These are phyloP conservation scores for Lactifluus echinatus DNA, from an alignment of 768 basidiomycete species.

Conservation along the genomic window DNA sequence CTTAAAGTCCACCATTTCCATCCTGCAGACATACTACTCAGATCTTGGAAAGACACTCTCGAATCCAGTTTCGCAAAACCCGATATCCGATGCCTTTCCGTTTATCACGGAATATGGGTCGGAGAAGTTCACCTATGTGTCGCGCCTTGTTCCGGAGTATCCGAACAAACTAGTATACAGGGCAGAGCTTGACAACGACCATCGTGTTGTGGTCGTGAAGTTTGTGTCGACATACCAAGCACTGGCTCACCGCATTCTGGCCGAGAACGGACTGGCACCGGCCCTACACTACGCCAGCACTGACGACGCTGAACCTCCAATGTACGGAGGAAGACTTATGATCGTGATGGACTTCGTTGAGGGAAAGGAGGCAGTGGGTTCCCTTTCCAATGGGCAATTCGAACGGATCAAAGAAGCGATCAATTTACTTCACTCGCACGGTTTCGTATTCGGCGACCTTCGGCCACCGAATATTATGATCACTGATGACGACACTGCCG, in stretches of 20 bases:
- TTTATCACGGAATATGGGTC: background rate
- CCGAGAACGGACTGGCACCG: conserved; percentile 9
- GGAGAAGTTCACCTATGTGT: background rate
- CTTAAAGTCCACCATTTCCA: background rate
- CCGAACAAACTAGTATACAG: background rate
- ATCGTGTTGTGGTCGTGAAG: background rate
- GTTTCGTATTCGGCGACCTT: too few species aligned
- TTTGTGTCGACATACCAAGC: background rate
- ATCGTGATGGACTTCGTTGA: conserved; percentile 18
- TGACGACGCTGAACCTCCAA: background rate
- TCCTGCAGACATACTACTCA: background rate
- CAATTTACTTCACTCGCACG: too few species aligned
- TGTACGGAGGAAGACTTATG: background rate
- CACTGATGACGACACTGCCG: too few species aligned
- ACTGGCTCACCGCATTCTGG: background rate
- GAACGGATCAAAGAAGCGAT: conserved; percentile 5
- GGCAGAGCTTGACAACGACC: background rate
- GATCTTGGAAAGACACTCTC: background rate
- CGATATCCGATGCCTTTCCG: background rate
- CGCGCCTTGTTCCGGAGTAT: background rate
- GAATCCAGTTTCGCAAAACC: background rate
- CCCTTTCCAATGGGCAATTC: background rate
- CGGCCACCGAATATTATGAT: too few species aligned
- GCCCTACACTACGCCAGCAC: conserved; percentile 2
- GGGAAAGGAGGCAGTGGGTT: background rate